Percentiles rank a stretch among this genome's conserved stretches.
Conservation (phyloP, 2,329 filamentous ascomycete species). For the Seiridium cupressi region DNA sequence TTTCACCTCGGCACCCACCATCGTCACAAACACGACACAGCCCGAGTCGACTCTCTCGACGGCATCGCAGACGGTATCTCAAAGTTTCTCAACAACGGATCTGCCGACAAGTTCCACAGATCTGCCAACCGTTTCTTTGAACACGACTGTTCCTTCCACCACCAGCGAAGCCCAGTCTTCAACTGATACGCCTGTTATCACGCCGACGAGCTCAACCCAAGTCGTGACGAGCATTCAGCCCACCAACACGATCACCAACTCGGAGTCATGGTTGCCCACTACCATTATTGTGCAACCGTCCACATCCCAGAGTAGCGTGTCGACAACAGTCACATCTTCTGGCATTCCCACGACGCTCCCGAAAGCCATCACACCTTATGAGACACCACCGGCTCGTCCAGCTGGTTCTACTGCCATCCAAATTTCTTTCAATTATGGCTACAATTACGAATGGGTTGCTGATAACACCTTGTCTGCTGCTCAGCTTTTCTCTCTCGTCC, state of each 20-base stretch:
- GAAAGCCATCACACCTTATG: slow-evolving; percentile 70
- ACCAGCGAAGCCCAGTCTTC: neutral
- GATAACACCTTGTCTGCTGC: slow-evolving; percentile 68
- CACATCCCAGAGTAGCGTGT: slow-evolving; percentile 37
- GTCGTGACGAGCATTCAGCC: slow-evolving; percentile 36
- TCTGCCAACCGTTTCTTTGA: slow-evolving; percentile 3
- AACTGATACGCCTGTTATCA: slow-evolving; percentile 7
- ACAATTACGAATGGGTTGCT: slow-evolving; percentile 85
- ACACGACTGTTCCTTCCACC: slow-evolving; percentile 15
- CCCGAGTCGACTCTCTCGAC: neutral
- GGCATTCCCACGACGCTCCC: slow-evolving; percentile 68
- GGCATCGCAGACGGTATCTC: neutral
- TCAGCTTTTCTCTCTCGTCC: slow-evolving; percentile 82
- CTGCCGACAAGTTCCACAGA: neutral
- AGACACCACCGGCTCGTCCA: slow-evolving; percentile 51
- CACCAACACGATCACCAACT: slow-evolving; percentile 41
- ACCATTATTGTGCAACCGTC: slow-evolving; percentile 58
- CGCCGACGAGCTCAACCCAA: slow-evolving; percentile 12
- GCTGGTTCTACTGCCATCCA: slow-evolving; percentile 72
- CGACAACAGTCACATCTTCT: slow-evolving; percentile 42
- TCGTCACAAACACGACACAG: neutral
- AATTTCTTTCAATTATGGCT: slow-evolving; percentile 75
- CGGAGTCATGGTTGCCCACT: slow-evolving; percentile 52
- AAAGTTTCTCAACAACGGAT: neutral
- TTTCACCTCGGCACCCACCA: neutral